A percentile compares a stretch with the other conserved stretches of the same genome.
phyloP scores from a whole-genome alignment of 148 eudicot genomes.

The Fagopyrum homotropicum region DNA sequence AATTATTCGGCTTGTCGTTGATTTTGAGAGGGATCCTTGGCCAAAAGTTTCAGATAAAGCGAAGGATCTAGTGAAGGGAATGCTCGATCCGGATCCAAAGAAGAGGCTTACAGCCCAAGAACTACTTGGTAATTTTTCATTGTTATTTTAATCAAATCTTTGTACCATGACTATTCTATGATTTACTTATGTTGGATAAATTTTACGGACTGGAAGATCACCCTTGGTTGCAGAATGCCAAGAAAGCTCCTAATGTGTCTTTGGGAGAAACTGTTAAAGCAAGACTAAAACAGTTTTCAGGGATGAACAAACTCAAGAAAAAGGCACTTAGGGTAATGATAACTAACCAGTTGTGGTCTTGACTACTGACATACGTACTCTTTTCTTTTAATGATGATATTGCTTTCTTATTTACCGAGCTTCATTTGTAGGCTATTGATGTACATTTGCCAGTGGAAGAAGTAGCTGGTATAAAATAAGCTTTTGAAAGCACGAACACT shows the following conservation, averaged over 20 bases:
- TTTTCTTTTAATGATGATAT: not conserved
- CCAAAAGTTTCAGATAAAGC: slow-evolving; percentile 72
- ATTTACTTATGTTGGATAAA: not conserved
- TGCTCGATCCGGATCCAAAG: slow-evolving; percentile 72
- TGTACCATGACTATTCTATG: not conserved
- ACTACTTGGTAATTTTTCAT: slow-evolving; percentile 51
- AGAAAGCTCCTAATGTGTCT: slow-evolving; percentile 64
- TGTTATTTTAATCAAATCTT: not conserved
- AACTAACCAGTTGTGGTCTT: not conserved
- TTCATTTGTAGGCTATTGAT: slow-evolving; percentile 46
- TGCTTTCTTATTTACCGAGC: not conserved
- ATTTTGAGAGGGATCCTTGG: slow-evolving; percentile 83
- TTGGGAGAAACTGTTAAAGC: slow-evolving; percentile 84
- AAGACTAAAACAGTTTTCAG: slow-evolving; percentile 73
- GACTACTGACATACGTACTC: not conserved
- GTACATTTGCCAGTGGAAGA: slow-evolving; percentile 75
- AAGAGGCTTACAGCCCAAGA: slow-evolving; percentile 61
- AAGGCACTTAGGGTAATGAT: slow-evolving; percentile 56
- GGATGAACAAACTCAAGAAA: slow-evolving; percentile 89
- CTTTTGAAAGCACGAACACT: slow-evolving; percentile 58
- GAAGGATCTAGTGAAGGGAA: slow-evolving; percentile 63
- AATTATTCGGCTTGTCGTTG: slow-evolving; percentile 62
- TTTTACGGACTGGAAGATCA: slow-evolving; percentile 37
- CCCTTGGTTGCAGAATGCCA: slow-evolving; percentile 67
- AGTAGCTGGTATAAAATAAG: slow-evolving; percentile 68